A percentile compares a stretch with the other conserved stretches of the same genome.
Conservation (phyloP, 1,284 basidiomycete genomes). For the Boletus smithii region DNA sequence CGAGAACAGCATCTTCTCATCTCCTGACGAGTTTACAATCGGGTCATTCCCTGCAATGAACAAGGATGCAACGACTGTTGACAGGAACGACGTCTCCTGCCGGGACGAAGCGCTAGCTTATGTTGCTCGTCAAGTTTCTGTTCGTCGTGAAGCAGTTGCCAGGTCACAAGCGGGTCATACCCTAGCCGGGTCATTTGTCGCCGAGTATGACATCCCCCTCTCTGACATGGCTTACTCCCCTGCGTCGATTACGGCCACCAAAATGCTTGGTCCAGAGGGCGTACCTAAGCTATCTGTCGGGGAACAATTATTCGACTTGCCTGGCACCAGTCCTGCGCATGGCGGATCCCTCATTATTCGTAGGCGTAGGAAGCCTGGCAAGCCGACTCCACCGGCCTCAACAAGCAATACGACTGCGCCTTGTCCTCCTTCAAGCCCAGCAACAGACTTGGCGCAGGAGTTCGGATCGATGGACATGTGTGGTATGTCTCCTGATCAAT, state of each 20-base stretch:
- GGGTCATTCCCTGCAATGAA: constrained; percentile 1
- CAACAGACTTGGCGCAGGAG: constrained; percentile 18
- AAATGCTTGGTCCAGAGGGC: background rate
- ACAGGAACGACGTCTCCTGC: background rate
- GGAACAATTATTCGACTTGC: constrained; percentile 5
- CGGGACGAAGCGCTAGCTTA: background rate
- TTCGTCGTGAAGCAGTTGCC: too few relatives aligned
- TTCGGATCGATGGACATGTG: constrained; percentile 26
- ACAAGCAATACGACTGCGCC: background rate
- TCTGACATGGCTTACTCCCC: constrained; percentile 3
- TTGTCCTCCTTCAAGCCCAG: constrained; percentile 18
- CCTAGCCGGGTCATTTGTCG: constrained; percentile 14
- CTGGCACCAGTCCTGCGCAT: constrained; percentile 18
- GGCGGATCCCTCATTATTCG: background rate
- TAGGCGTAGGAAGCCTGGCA: background rate
- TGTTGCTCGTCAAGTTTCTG: background rate
- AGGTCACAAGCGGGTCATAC: background rate
- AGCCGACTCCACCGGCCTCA: constrained; percentile 2
- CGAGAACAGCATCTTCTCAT: constrained; percentile 31
- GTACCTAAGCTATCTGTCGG: constrained; percentile 7
- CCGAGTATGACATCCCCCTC: constrained; percentile 19
- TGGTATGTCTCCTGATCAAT: constrained; percentile 23
- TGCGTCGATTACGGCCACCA: background rate
- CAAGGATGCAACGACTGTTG: too few relatives aligned
- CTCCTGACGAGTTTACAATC: constrained; percentile 29